Conservation (phyloP, 1,284 basidiomycete genomes). For the Chondrostereum purpureum region DNA sequence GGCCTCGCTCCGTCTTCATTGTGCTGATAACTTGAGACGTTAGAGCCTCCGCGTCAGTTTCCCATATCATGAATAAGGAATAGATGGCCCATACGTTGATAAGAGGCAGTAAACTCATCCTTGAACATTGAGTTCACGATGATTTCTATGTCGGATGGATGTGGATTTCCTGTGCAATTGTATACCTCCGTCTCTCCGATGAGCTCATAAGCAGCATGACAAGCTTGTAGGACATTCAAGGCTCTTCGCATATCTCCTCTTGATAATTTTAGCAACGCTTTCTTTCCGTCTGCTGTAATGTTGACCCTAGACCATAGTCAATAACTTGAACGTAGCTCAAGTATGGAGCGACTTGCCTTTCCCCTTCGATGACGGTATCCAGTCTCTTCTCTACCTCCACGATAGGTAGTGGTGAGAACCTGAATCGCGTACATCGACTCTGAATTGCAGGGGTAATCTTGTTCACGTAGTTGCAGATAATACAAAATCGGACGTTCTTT, state of each 20-base stretch:
- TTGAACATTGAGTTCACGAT: conserved; percentile 95
- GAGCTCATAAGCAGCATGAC: conserved; percentile 90
- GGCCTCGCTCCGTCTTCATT: conserved; percentile 86
- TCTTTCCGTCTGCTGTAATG: conserved; percentile 80
- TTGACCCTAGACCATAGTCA: conserved; percentile 82
- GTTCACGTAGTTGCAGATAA: conserved; percentile 99
- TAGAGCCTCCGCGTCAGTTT: conserved; percentile 3
- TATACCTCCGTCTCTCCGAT: conserved; percentile 92
- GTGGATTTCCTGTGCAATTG: conserved; percentile 94
- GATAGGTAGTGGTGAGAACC: conserved; percentile 93
- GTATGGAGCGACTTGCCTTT: conserved; percentile 55
- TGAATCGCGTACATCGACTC: conserved; percentile 95
- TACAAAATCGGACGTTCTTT: conserved; percentile 97
- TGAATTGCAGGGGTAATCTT: conserved; percentile 99
- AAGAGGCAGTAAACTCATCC: conserved; percentile 93
- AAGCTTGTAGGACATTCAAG: conserved; percentile 94
- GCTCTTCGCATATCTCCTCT: conserved; percentile 98
- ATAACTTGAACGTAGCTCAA: too few species aligned
- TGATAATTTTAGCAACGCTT: conserved; percentile 87
- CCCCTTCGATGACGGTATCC: conserved; percentile 74
- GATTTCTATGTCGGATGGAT: conserved; percentile 88
- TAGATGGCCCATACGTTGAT: conserved; percentile 61
- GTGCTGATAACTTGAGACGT: conserved; percentile 89
- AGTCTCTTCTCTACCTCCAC: conserved; percentile 82
- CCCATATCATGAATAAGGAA: background rate